A percentile compares a stretch with the other conserved stretches of the same genome.
phyloP scores from a whole-genome alignment of 805 yeast species.

The Saccharomyces paradoxus region DNA sequence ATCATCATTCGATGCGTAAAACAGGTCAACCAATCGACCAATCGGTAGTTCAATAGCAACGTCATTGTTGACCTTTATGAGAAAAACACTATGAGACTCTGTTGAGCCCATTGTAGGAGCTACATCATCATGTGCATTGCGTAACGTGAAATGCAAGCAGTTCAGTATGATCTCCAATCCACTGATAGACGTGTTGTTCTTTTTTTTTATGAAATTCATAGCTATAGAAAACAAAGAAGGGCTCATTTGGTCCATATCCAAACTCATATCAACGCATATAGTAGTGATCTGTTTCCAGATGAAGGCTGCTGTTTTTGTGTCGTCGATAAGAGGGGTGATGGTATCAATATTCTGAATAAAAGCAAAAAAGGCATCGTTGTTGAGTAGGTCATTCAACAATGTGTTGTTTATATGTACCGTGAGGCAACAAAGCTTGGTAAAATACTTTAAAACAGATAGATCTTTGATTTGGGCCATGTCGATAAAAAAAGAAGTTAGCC shows the following conservation, averaged over 20 bases:
- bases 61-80: neutral
- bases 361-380: conserved; percentile 8
- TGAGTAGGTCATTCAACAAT: conserved; percentile 10
- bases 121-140: conserved; percentile 4
- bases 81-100: neutral
- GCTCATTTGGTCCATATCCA: neutral
- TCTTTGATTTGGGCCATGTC: conserved; percentile 7
- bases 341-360: conserved; percentile 7
- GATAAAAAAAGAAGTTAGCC: conserved; percentile 16
- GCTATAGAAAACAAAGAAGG: conserved; percentile 1
- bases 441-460: conserved; percentile 25
- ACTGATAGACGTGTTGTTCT: conserved; percentile 11
- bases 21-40: conserved; percentile 11
- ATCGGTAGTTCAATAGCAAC: conserved; percentile 1
- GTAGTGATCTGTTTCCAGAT: neutral
- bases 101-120: neutral
- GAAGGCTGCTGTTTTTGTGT: neutral
- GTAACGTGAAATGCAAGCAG: conserved; percentile 18
- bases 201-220: conserved; percentile 3
- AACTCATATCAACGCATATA: conserved; percentile 1
- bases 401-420: conserved; percentile 15
- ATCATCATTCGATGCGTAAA: conserved; percentile 16
- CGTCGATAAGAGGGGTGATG: neutral
- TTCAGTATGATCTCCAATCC: conserved; percentile 19
- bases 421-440: conserved; percentile 22